Conservation (phyloP, 2,329 filamentous ascomycete genomes). For the Rutstroemia sp. region DNA sequence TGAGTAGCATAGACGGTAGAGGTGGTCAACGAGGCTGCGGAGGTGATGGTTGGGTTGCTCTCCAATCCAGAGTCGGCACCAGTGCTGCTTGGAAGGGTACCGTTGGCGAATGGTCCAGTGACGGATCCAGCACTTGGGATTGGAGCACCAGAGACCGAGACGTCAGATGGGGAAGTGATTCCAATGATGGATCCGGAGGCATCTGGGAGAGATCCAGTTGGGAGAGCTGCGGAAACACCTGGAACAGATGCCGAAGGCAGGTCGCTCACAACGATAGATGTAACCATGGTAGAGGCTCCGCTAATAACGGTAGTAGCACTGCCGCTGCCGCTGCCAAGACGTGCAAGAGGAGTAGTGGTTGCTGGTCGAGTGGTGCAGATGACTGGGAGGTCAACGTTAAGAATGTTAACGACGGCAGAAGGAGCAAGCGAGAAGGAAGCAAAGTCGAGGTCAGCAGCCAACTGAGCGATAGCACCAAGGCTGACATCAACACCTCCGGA, state of each 20-base stretch:
- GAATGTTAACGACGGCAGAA: conserved; percentile 12
- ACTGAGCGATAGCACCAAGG: conserved; percentile 19
- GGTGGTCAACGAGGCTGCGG: conserved; percentile 12
- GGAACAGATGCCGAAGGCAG: too few species aligned
- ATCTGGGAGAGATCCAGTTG: too few species aligned
- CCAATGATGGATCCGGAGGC: not conserved
- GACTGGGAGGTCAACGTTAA: conserved; percentile 1
- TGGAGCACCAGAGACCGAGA: not conserved
- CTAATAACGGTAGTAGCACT: not conserved
- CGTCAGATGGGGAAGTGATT: not conserved
- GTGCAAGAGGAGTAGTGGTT: not conserved
- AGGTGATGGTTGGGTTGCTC: conserved; percentile 11
- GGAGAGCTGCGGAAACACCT: too few species aligned
- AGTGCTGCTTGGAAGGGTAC: not conserved
- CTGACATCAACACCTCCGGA: conserved; percentile 15
- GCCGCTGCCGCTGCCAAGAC: too few species aligned
- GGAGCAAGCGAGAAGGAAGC: conserved; percentile 13
- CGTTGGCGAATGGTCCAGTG: not conserved
- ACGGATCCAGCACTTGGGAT: not conserved
- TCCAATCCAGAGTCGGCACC: not conserved
- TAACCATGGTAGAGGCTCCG: not conserved
- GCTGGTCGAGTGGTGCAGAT: not conserved
- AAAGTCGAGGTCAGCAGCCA: conserved; percentile 17
- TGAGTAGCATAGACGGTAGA: conserved; percentile 14
- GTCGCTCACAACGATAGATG: not conserved